These are phyloP conservation scores for Pelargonium australe DNA, from an alignment of 441 rosid genomes.

Conservation along the genomic window DNA sequence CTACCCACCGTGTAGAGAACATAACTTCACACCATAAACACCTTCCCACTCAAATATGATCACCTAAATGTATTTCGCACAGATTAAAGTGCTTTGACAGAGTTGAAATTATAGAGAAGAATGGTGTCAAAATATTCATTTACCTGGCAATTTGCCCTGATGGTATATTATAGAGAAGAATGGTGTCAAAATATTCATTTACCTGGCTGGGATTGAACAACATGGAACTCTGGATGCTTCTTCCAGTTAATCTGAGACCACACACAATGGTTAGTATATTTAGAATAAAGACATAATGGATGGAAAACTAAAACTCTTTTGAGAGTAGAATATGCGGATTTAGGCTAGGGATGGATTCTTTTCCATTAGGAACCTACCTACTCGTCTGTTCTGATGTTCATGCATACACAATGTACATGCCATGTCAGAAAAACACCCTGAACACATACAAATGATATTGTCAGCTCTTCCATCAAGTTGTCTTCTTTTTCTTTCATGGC, in stretches of 20 bases:
- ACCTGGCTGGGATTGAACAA: slow-evolving; percentile 34
- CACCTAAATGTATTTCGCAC: neutral
- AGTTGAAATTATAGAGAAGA: too few species aligned
- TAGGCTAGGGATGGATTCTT: neutral
- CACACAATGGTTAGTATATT: neutral
- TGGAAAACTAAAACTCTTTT: neutral
- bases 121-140: too few species aligned
- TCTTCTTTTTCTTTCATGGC: neutral
- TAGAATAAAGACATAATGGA: neutral
- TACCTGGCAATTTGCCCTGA: too few species aligned
- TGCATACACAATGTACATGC: slow-evolving; percentile 53
- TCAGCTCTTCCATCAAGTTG: slow-evolving; percentile 5
- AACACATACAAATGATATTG: slow-evolving; percentile 10
- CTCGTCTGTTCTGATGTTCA: slow-evolving; percentile 56
- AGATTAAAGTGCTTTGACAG: neutral
- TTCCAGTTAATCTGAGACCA: slow-evolving; percentile 47
- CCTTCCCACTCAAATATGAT: neutral
- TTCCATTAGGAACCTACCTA: slow-evolving; percentile 41
- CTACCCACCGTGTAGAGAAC: neutral
- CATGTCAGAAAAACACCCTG: slow-evolving; percentile 44
- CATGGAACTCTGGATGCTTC: slow-evolving; percentile 51
- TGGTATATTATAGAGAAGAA: neutral
- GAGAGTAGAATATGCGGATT: neutral
- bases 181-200: neutral
- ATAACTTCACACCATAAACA: neutral